Evolutionary conservation across 768 basidiomycete genomes (phyloP), one percentile per base, ranked within the genome.

Genomic region (Tylopilus sp.): DNA sequence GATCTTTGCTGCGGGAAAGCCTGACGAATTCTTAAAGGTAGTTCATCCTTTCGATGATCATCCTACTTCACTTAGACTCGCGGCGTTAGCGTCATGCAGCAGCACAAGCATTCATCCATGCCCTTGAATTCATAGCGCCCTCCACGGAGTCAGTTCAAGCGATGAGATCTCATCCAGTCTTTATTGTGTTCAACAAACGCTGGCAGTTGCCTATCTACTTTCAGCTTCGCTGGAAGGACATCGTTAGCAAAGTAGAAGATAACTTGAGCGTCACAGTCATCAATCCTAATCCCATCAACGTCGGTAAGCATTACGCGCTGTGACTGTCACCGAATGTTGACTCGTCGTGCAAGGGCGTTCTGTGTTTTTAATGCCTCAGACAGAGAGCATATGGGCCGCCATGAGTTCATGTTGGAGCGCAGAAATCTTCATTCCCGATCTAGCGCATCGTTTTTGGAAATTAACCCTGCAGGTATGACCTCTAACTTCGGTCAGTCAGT

Each of bases 181-280:
- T 86, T 66, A 57, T 63, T 22, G 70, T 84, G 2, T 97, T 98
- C 64, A 83, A 88, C 64, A 78, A 82, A 55, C 81, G 93, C 31
- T 99, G 97, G 95, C 97, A 98, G 66, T 79, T 99, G 3, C 90
- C 92, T 2, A 89, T 98, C 10, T 98, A 98, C 67, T 98, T 96
- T 68, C 97, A 99, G 64, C 75, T 99, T 55, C 81, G 96, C 40
- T 96, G 95, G 92, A 97, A 97, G 71, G 96, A 97, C 64, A 89
- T 96, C 47, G 83, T 94, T 1, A 72, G 79, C 1, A 77, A 75
- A 45, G 72, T 97, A 16, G 97, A 99, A 71, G 85, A 86, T 13
- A 70, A 73, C 3, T 71, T 98, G 14, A 64, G 70, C 17, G 62
- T 64, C 19, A 69, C 73, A 22, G 70, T 70, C 38, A 64, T 85